Base-by-base conservation (phyloP, 2,329 filamentous ascomycete species). In the Alternaria gaisen region DNA sequence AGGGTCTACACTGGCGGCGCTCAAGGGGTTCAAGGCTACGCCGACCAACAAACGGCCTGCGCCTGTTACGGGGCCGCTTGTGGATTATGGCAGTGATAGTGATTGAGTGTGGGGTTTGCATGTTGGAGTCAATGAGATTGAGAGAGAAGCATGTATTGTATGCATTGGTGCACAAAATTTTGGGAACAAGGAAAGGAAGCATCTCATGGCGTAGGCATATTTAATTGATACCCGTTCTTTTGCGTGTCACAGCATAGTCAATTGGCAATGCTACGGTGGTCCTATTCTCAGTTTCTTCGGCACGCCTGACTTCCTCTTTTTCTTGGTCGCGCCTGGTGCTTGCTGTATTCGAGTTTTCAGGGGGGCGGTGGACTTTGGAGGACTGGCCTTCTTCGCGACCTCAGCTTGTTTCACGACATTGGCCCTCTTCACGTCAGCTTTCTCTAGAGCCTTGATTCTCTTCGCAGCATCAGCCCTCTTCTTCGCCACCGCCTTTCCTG, bases 71-170 rank as follows among this genome's bases (percentile, higher is more conserved):
- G 92, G 92, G 1, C 91, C 93, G 7, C 81, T 98, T 66, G 95
- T 97, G 20, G 91, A 86, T 26, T 99, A 99, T 73, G 93, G 89
- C 57, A 97, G 92, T 75, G 94, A 97, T 62, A 91, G 86, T 66
- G 87, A 90, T 20, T 63, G 30, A 54, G 53, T 26, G 7, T 36
- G 14, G 18, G 30, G 0, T 22, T 16, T 32, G 44, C 44, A 32
- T 18, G n/a, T 16, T 48, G 44, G 4, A 22, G 12, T 30, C 28
- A 30, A 10, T 4, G 11, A 30, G 28, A 14, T n/a, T 6, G 7
- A 47, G 9, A 5, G 10, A 24, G 2, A 10, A 3, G n/a, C n/a
- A 16, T 30, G 28, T 5, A 34, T 48, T 36, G 18, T 40, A 14
- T 3, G 38, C 43, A 24, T 40, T 16, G 28, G 32, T 44, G 18